Evolutionary conservation across 192 early-diverging fungal genomes (phyloP), one percentile per base, ranked within the genome.

Genomic region (Coemansia aciculifera): DNA sequence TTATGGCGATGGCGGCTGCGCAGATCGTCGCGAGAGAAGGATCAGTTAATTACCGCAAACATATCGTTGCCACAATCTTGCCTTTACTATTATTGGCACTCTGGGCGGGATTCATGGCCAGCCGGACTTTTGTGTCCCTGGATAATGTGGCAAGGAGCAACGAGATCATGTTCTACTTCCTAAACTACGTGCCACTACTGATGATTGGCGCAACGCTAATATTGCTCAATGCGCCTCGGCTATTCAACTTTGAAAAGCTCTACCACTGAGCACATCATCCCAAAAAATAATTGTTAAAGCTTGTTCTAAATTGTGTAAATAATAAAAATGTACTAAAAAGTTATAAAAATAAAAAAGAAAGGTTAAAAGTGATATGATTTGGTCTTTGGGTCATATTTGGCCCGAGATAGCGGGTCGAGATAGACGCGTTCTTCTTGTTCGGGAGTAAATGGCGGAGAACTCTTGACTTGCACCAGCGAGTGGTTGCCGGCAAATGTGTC

Each of bases 181-280:
- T 76, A 1, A 56, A 65, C 43, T 38, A 64, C 34, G 21, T 37
- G 24, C 70, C 74, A 19, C 64, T 81, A n/a, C 10, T 69, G 1
- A 12, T 75, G 3, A n/a, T 49, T n/a, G 79, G 71, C 4, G 19
- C 49, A 15, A 52, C 43, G 1, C 24, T 76, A 17, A 29, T 69
- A 0, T 32, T 62, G 5, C 39, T 76, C 8, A 61, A 66, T 2
- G 67, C 74, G 19, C 74, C 79, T 27, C 43, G 68, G 32, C 15
- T 68, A 21, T 76, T 66, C 46, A 76, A 81, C 40, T 81, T 81
- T 67, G 70, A 81, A 39, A 56, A 59, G 34, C 34, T 37, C 8
- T 59, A 59, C 27, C 19, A 8, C 11, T 27, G 27, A 27, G 27
- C 27, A 27, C 27, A 27, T 1, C 27, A 27, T 27, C 27, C 27